phyloP scores from a whole-genome alignment of 2,329 filamentous ascomycete genomes.

The Samsoniella hepiali region DNA sequence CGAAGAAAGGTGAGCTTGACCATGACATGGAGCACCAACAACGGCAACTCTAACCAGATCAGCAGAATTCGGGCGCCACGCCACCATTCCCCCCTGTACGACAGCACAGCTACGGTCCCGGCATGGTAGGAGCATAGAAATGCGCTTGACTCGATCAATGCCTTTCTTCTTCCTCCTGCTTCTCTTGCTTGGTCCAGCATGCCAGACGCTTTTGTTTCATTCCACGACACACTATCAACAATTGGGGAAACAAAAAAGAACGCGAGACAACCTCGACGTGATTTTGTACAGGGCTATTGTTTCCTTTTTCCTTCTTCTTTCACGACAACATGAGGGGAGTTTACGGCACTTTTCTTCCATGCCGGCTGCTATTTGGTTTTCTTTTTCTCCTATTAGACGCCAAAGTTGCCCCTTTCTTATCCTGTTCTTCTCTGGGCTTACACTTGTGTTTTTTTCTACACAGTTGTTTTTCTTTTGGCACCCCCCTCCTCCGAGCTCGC shows the following conservation, averaged over 20 bases:
- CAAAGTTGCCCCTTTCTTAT: background rate
- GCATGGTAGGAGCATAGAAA: constrained; percentile 54
- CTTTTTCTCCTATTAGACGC: background rate
- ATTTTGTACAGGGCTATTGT: constrained; percentile 28
- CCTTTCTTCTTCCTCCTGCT: background rate
- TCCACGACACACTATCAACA: background rate
- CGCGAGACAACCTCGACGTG: background rate
- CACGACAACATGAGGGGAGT: constrained; percentile 28
- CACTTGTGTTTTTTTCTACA: constrained; percentile 1
- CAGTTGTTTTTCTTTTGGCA: background rate
- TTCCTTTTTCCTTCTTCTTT: background rate
- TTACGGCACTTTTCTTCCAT: constrained; percentile 6
- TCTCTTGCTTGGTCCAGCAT: background rate
- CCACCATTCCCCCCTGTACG: constrained; percentile 44
- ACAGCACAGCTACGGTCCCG: constrained; percentile 54
- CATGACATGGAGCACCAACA: background rate
- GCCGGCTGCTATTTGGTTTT: constrained; percentile 9
- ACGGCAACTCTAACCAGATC: background rate
- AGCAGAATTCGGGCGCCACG: constrained; percentile 45
- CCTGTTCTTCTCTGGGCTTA: background rate
- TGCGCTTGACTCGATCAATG: background rate
- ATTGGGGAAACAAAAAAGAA: background rate
- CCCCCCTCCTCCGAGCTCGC: no score
- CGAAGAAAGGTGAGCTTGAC: constrained; percentile 58
- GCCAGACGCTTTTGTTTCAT: background rate